Base-by-base conservation (phyloP, 495 filamentous ascomycete species). In the Xylaria curta region DNA sequence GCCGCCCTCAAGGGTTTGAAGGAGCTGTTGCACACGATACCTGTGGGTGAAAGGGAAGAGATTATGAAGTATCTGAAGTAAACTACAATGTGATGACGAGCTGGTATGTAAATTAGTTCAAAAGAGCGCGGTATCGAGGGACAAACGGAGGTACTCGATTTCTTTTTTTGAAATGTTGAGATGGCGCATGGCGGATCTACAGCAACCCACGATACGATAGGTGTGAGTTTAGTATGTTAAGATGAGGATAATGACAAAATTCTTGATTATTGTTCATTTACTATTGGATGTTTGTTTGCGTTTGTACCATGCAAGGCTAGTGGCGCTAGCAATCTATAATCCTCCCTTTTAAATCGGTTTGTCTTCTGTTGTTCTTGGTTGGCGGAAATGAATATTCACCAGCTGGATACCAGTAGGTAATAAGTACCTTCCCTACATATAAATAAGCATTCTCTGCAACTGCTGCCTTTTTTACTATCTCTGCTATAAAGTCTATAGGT, bases 11-110 rank as follows among this genome's bases (percentile, higher is more conserved):
- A 92, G 87, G 96, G 96, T 76, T 88, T 99, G 15, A 90, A 93
- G 79, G 91, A 94, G 73, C 88, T 96, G 74, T 82, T 99, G 72
- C 88, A 89, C 68, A 94, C 94, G 83, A 87, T 99, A 84, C 92
- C 94, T 26, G 91, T 95, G 61, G 89, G 87, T 68, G 95, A 99
- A 85, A 90, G 93, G 74, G 95, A 98, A 82, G 89, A 91, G 82
- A 87, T 95, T 5, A 81, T 98, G 61, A 94, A 91, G 84, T 93
- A 87, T 76, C 83, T 96, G 15, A 78, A 82, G 70, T 80, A 79
- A 70, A 74, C 3, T 38, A 10, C 53, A 31, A 46, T 10, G 67
- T 33, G 53, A 61, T n/a, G 1, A 51, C 17, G 44, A 69, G 33
- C 2, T 44, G 15, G n/a, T 21, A 42, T 49, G 68, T 69, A 51